Conservation (phyloP, 768 basidiomycete genomes). For the Mycena polygramma region DNA sequence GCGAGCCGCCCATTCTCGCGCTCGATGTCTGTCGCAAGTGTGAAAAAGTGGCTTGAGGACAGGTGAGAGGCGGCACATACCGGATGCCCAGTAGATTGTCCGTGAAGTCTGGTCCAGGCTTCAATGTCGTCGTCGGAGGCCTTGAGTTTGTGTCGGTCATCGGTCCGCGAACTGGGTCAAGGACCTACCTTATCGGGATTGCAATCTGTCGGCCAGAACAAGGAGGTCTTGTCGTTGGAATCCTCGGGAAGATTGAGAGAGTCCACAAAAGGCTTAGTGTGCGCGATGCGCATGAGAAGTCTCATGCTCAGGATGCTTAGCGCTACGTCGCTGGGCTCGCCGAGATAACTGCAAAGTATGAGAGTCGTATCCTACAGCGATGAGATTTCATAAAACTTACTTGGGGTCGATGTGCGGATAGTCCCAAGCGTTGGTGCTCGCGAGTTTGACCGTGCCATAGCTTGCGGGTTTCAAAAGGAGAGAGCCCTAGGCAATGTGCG, state of each 20-base stretch:
- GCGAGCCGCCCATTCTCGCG: slow-evolving; percentile 1
- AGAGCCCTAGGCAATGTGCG: background rate
- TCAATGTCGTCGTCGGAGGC: slow-evolving; percentile 6
- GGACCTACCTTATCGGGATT: background rate
- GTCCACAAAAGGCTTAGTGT: slow-evolving; percentile 6
- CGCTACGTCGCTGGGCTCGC: background rate
- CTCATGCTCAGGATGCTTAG: slow-evolving; percentile 3
- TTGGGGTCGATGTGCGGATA: slow-evolving; percentile 5
- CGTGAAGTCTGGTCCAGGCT: slow-evolving; percentile 6
- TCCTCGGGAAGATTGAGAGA: slow-evolving; percentile 1
- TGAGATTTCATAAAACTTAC: background rate
- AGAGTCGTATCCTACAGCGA: background rate
- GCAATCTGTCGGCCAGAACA: slow-evolving; percentile 6
- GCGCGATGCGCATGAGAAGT: slow-evolving; percentile 8
- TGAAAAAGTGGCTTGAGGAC: no score
- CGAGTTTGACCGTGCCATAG: background rate
- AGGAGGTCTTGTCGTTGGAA: background rate
- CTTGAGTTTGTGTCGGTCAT: background rate
- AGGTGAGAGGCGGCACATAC: background rate
- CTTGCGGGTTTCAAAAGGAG: slow-evolving; percentile 7
- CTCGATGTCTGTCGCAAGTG: background rate
- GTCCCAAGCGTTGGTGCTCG: background rate
- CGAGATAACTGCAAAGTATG: background rate
- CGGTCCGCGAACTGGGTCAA: no score
- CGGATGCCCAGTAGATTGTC: slow-evolving; percentile 5